phyloP scores from a whole-genome alignment of 441 rosid genomes.

The Raphanus hybrid region DNA sequence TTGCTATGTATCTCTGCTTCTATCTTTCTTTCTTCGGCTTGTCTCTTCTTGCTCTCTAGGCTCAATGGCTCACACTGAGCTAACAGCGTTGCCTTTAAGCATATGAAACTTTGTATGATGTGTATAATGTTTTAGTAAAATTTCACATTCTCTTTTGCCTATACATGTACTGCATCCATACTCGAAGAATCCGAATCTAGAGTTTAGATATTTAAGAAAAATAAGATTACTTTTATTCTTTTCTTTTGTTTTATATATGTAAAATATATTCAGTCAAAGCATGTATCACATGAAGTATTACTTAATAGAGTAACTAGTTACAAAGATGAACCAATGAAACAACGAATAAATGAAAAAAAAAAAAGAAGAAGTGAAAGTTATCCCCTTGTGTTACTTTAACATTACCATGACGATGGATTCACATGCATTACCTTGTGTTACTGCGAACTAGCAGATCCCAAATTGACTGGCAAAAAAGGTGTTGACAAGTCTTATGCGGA shows the following conservation, averaged over 20 bases:
- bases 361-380: no score
- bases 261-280: neutral
- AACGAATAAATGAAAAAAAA: no score
- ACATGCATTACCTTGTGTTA: no score
- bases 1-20: conserved; percentile 88
- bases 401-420: no score
- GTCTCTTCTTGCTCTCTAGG: conserved; percentile 84
- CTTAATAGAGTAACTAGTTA: neutral
- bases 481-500: no score
- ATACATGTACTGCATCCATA: neutral
- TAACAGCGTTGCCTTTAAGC: neutral
- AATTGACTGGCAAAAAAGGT: no score
- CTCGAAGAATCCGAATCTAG: neutral
- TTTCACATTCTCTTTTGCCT: conserved; percentile 2
- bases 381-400: no score
- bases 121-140: conserved; percentile 22
- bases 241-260: neutral
- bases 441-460: no score
- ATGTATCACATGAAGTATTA: neutral
- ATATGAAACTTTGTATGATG: conserved; percentile 15
- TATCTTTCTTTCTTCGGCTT: conserved; percentile 74
- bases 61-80: conserved; percentile 62
- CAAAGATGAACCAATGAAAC: neutral
- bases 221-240: neutral
- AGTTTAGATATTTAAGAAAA: neutral